Evolutionary conservation across 169 alveolate genomes (phyloP).

Genomic region (Plasmodium blacklocki): DNA sequence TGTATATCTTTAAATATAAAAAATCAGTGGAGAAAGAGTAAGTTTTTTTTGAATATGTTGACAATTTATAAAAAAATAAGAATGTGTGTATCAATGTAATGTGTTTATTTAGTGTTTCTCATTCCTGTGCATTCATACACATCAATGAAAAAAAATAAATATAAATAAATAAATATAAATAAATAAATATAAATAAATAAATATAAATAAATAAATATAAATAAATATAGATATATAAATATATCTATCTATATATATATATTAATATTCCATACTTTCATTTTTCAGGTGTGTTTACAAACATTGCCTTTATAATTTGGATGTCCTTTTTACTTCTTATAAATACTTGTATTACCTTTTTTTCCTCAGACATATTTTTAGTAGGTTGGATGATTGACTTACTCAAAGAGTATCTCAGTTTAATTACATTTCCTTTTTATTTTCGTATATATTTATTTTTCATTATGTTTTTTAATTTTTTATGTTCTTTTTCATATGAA

Average conservation of each 20-base stretch:
- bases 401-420: background rate
- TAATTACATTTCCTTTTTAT: background rate
- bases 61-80: no score
- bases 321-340: background rate
- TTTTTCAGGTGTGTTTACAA: conserved; percentile 5
- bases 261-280: background rate
- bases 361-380: background rate
- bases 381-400: background rate
- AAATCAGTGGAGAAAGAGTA: conserved; percentile 1
- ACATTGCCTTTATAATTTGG: background rate
- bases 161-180: no score
- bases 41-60: background rate
- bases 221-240: no score
- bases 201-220: no score
- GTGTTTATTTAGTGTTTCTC: background rate
- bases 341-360: background rate
- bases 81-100: no score
- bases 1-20: conserved; percentile 9
- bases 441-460: background rate
- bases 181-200: no score
- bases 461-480: background rate
- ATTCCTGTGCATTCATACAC: background rate
- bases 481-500: background rate
- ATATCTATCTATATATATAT: background rate
- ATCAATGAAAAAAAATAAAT: background rate